Evolutionary conservation across 495 filamentous ascomycete genomes (phyloP).

Genomic region (Lindgomyces ingoldianus): DNA sequence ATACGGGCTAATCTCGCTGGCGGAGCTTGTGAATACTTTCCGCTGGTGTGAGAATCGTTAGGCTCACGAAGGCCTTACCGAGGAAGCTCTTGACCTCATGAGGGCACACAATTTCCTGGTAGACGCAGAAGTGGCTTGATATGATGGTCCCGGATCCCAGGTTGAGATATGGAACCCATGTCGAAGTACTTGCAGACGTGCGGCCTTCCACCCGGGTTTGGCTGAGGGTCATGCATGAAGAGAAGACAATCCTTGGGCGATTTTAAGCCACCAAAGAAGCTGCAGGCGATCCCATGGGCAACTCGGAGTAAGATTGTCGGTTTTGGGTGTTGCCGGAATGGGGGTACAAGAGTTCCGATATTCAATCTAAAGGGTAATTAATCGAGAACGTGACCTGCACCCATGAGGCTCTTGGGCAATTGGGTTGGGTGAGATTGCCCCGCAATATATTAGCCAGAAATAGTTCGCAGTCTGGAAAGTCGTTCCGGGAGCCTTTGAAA

Average conservation of each 20-base stretch:
- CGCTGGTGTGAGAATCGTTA: neutral
- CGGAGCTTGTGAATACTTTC: neutral
- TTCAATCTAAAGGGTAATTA: neutral
- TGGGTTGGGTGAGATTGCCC: too few relatives aligned
- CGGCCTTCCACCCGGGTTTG: neutral
- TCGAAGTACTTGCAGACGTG: neutral
- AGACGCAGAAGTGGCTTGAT: neutral
- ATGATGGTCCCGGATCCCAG: neutral
- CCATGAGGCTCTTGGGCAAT: neutral
- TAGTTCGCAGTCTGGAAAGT: neutral
- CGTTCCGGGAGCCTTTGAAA: neutral
- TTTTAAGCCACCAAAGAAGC: neutral
- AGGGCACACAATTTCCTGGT: neutral
- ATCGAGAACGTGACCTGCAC: neutral
- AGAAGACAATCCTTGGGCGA: neutral
- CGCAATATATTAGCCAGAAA: neutral
- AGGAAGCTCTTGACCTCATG: neutral
- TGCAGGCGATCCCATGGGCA: neutral
- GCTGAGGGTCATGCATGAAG: neutral
- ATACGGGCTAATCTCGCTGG: neutral
- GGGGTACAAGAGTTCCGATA: neutral
- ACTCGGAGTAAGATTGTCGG: neutral
- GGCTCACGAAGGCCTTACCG: neutral
- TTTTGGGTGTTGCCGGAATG: too few relatives aligned
- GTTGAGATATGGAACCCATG: neutral